Evolutionary conservation across 495 filamentous ascomycete species (phyloP), one percentile per base, ranked within the genome.

Genomic region (Massariosphaeria phaeospora): DNA sequence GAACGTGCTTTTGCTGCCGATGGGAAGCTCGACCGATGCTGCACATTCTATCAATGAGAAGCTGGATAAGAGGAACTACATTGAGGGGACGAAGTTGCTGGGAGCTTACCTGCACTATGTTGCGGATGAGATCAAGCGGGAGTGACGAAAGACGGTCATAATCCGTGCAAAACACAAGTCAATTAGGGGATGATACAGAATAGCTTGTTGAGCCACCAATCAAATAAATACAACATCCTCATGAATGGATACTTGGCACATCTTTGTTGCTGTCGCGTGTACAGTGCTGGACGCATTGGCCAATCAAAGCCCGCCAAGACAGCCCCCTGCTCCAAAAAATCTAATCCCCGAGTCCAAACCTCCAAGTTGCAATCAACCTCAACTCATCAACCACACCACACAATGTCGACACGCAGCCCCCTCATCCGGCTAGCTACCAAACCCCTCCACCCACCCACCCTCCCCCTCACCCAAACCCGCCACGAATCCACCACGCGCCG

Each of bases 31-130:
- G 9, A 97, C 93, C 18, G 93, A 99, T 75, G 91, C 86, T 43
- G 93, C 93, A 21, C 93, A 99, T 72, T 91, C 86, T 27, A 86
- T 95, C 69, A 99, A 99, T 68, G 93, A 99, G 76, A 99, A 99
- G 76, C 78, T 99, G 34, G 93, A 99, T 70, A 86, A 83, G 77
- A 81, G 79, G 68, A 99, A 99, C 67, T 99, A 97, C 68, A 93
- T 99, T 64, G 90, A 97, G 75, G 93, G 93, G n/a, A 96, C 84
- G 59, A 97, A 97, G 76, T 70, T 97, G 41, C 70, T 97, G 44
- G 93, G 93, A 13, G 89, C 93, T 15, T 99, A 99, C 67, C 73
- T 99, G 66, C 93, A 97, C 74, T 96, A 95, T 64, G 90, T 95
- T 49, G 89, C 91, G 0, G 91, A 91, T 66, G 91, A 99, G 75